Percentiles rank a stretch among this genome's conserved stretches.
Evolutionary conservation across 225 moss, liverwort and hornwort genomes (phyloP).

Genomic region (Physcomitrellopsis africana): DNA sequence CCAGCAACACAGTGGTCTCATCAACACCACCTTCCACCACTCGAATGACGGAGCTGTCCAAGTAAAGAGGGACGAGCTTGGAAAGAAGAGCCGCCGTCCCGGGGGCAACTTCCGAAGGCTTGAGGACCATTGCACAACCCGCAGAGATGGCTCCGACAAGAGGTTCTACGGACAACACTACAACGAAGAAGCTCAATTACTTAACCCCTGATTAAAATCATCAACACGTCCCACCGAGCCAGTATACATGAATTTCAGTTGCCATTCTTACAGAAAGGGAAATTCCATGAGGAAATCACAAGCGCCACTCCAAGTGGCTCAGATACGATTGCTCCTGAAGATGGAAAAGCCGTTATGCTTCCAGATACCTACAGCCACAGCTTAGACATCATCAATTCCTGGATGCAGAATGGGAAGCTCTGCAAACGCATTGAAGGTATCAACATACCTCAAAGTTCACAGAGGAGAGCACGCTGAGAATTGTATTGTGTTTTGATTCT

Average conservation of each 20-base stretch:
- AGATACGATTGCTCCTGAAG: slow-evolving; percentile 44
- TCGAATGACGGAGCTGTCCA: slow-evolving; percentile 59
- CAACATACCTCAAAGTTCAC: too few relatives aligned
- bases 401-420: too few relatives aligned
- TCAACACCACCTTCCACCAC: slow-evolving; percentile 71
- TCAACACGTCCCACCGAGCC: too few relatives aligned
- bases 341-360: slow-evolving; percentile 45
- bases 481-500: too few relatives aligned
- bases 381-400: too few relatives aligned
- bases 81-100: slow-evolving; percentile 63
- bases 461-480: too few relatives aligned
- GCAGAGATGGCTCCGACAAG: slow-evolving; percentile 70
- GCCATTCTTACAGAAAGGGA: slow-evolving; percentile 52
- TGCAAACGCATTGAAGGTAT: too few relatives aligned
- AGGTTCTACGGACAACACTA: slow-evolving; percentile 67
- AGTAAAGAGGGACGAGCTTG: slow-evolving; percentile 59
- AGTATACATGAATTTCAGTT: too few relatives aligned
- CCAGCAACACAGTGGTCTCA: slow-evolving; percentile 54
- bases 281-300: slow-evolving; percentile 61
- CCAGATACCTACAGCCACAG: slow-evolving; percentile 47
- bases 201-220: not conserved
- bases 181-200: slow-evolving; percentile 10
- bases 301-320: slow-evolving; percentile 62
- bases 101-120: slow-evolving; percentile 74
- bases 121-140: slow-evolving; percentile 70